phyloP scores from a whole-genome alignment of 2,329 filamentous ascomycete species.

The Xylaria hypoxylon region DNA sequence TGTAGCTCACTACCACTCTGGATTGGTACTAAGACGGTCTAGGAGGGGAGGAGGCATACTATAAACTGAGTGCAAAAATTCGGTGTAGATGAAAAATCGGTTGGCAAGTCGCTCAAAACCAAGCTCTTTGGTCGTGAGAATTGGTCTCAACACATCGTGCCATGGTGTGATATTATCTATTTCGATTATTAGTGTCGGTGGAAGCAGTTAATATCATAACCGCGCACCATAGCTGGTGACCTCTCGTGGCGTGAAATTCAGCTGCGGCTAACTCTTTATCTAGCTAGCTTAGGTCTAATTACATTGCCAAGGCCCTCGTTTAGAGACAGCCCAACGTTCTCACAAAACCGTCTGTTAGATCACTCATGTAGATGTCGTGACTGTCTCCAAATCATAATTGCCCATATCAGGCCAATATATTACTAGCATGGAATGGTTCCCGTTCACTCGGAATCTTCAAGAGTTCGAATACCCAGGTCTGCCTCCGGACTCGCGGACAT shows the following conservation, averaged over 20 bases:
- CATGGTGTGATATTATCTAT: no score
- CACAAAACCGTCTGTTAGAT: background rate
- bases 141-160: background rate
- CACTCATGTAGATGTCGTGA: background rate
- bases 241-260: background rate
- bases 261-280: background rate
- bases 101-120: background rate
- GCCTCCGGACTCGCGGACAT: slow-evolving; percentile 31
- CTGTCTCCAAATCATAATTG: background rate
- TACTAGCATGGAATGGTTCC: slow-evolving; percentile 12
- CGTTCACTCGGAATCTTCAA: background rate
- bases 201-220: no score
- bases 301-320: background rate
- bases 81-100: background rate
- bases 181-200: no score
- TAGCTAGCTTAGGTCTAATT: background rate
- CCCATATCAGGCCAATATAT: background rate
- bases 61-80: background rate
- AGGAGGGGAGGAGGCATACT: background rate
- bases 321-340: no score
- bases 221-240: background rate
- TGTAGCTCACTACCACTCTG: slow-evolving; percentile 51
- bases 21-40: slow-evolving; percentile 48
- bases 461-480: slow-evolving; percentile 30
- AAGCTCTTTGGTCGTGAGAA: no score